These are phyloP conservation scores for Aegilops longissima DNA, from an alignment of 176 grass and related monocot species.

Conservation along the genomic window DNA sequence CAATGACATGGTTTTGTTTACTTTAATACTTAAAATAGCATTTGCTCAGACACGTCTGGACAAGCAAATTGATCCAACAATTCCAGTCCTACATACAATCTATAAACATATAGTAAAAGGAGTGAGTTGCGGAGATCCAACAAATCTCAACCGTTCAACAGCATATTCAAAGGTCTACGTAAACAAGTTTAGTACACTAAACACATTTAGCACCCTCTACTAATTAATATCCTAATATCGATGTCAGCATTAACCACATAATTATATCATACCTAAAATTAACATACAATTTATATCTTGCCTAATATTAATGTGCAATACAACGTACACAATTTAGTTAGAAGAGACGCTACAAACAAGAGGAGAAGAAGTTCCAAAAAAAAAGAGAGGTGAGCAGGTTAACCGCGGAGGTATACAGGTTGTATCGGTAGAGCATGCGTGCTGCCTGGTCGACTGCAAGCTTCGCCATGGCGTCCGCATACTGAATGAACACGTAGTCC, in stretches of 20 bases:
- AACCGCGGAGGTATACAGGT: slow-evolving; percentile 54
- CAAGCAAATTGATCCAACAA: not conserved
- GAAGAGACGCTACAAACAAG: not conserved
- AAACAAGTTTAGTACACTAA: too few species aligned
- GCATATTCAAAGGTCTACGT: too few species aligned
- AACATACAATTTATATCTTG: too few species aligned
- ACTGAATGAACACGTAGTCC: slow-evolving; percentile 89
- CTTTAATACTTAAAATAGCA: not conserved
- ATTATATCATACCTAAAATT: too few species aligned
- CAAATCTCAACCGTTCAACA: too few species aligned
- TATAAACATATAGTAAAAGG: too few species aligned
- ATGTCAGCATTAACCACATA: too few species aligned
- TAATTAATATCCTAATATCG: not conserved
- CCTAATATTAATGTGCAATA: too few species aligned
- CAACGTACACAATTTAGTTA: not conserved
- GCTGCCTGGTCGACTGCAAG: slow-evolving; percentile 79
- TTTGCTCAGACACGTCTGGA: not conserved
- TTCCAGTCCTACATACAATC: not conserved
- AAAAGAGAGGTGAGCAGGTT: not conserved
- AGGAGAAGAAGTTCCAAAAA: too few species aligned
- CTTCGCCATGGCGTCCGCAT: slow-evolving; percentile 90
- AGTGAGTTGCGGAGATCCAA: too few species aligned
- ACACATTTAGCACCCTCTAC: too few species aligned
- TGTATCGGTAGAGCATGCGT: slow-evolving; percentile 90
- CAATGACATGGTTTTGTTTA: not conserved